phyloP scores from a whole-genome alignment of 2,329 filamentous ascomycete species.

The Metarhizium humberi region DNA sequence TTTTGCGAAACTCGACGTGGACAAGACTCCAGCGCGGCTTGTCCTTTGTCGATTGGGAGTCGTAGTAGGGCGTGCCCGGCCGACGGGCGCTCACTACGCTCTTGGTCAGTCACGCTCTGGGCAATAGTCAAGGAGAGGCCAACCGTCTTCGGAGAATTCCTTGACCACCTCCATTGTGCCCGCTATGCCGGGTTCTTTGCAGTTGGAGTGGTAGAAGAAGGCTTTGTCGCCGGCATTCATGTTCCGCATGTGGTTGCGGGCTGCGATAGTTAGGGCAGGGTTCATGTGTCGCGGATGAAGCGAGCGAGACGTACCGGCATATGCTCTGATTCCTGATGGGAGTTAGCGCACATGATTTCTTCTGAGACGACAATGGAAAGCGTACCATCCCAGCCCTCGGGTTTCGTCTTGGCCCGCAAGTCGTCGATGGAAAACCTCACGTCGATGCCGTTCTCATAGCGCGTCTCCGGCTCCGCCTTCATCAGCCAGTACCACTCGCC shows the following conservation, averaged over 20 bases:
- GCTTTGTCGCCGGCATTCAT: slow-evolving; percentile 90
- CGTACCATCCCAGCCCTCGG: slow-evolving; percentile 87
- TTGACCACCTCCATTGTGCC: slow-evolving; percentile 83
- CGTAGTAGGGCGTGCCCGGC: slow-evolving; percentile 61
- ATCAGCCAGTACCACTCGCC: slow-evolving; percentile 62
- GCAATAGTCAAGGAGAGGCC: slow-evolving; percentile 16
- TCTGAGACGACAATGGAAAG: background rate
- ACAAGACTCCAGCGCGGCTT: slow-evolving; percentile 71
- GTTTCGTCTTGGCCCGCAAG: slow-evolving; percentile 58
- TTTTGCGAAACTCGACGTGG: slow-evolving; percentile 77
- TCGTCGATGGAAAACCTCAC: slow-evolving; percentile 95
- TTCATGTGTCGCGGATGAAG: background rate
- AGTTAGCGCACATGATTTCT: background rate
- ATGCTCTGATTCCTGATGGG: slow-evolving; percentile 36
- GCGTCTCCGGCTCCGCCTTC: slow-evolving; percentile 82
- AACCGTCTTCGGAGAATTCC: slow-evolving; percentile 73
- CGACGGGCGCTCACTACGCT: slow-evolving; percentile 21
- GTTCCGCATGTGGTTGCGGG: slow-evolving; percentile 78
- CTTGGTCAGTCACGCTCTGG: background rate
- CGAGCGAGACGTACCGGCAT: slow-evolving; percentile 27
- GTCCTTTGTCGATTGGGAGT: slow-evolving; percentile 55
- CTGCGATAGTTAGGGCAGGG: slow-evolving; percentile 22
- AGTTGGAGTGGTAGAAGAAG: slow-evolving; percentile 97
- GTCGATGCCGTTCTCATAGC: slow-evolving; percentile 77
- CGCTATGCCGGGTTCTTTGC: slow-evolving; percentile 78